These are phyloP conservation scores for Monilinia vaccinii-corymbosi DNA, from an alignment of 2,329 filamentous ascomycete species.

Conservation along the genomic window DNA sequence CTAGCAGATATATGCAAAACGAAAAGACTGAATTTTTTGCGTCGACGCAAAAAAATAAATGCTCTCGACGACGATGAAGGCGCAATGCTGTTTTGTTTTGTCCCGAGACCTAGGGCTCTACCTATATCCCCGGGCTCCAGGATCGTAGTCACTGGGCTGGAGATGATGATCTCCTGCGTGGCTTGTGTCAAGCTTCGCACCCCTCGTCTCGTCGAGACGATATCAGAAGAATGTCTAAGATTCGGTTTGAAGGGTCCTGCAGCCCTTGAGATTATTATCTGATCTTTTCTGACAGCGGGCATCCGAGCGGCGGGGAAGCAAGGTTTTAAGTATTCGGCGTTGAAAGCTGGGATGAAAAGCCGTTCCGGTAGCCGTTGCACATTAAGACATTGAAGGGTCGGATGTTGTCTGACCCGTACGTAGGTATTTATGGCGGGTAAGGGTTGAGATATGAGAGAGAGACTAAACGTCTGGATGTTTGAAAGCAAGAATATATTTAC, in stretches of 20 bases:
- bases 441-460: background rate
- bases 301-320: conserved; percentile 36
- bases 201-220: conserved; percentile 27
- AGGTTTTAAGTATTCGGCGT: background rate
- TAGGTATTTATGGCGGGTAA: background rate
- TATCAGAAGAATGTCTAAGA: conserved; percentile 29
- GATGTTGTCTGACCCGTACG: conserved; percentile 8
- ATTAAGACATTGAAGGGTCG: conserved; percentile 1
- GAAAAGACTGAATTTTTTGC: conserved; percentile 24
- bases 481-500: background rate
- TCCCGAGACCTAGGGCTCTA: conserved; percentile 20
- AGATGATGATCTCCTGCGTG: conserved; percentile 26
- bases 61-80: conserved; percentile 43
- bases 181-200: conserved; percentile 31
- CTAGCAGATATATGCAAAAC: conserved; percentile 35
- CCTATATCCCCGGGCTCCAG: conserved; percentile 33
- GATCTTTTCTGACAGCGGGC: conserved; percentile 44
- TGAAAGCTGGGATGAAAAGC: background rate
- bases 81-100: conserved; percentile 31
- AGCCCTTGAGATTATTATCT: conserved; percentile 42
- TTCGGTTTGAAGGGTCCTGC: conserved; percentile 34
- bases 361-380: background rate
- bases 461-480: conserved; percentile 6
- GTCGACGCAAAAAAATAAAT: conserved; percentile 40
- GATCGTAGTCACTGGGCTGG: conserved; percentile 22